Conservation (phyloP, 1,139 yeast genomes). For the Pneumocystis murina region DNA sequence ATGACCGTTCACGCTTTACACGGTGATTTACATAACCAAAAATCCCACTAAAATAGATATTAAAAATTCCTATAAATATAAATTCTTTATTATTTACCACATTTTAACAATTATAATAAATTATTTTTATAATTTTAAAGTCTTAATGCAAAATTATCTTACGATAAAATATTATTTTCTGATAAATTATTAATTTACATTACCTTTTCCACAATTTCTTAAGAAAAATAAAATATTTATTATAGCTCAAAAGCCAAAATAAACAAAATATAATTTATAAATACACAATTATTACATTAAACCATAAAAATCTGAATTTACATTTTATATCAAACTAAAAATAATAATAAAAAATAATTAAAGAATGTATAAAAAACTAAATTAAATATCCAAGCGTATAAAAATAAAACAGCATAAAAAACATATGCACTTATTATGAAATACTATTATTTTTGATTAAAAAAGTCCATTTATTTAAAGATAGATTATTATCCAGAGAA, state of each 20-base stretch:
- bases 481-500: not conserved
- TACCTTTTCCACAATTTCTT: too few species aligned
- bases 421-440: not conserved
- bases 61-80: not conserved
- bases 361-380: not conserved
- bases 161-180: not conserved
- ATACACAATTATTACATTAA: too few species aligned
- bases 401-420: not conserved
- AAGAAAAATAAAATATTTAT: too few species aligned
- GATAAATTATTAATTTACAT: not conserved
- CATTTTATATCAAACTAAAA: not conserved
- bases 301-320: too few species aligned
- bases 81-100: not conserved
- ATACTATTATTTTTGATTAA: not conserved
- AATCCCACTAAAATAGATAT: constrained; percentile 50
- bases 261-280: too few species aligned
- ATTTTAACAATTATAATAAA: not conserved
- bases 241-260: too few species aligned
- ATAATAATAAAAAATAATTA: not conserved
- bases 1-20: constrained; percentile 84
- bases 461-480: not conserved
- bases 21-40: constrained; percentile 95
- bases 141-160: not conserved
- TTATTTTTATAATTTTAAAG: not conserved
- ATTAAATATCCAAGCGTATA: not conserved